phyloP scores from a whole-genome alignment of 352 stramenopile genomes.

The Phytopythium chamaehyphon region DNA sequence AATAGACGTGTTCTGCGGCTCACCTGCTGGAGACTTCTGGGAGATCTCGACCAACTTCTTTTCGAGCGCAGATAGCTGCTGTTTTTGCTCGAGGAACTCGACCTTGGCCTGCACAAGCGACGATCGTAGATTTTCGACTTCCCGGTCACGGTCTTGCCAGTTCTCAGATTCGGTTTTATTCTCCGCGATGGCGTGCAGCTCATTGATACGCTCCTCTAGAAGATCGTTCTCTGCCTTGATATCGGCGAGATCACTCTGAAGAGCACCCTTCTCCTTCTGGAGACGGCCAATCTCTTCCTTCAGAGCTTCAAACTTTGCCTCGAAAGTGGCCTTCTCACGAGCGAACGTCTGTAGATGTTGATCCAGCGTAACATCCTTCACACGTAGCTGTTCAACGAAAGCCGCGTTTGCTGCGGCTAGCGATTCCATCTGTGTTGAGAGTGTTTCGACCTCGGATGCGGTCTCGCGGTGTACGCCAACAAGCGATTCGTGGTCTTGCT shows the following conservation, averaged over 20 bases:
- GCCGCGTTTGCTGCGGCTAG: constrained; percentile 9
- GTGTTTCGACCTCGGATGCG: constrained; percentile 22
- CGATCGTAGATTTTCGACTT: constrained; percentile 49
- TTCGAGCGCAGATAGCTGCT: constrained; percentile 46
- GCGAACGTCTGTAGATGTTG: constrained; percentile 22
- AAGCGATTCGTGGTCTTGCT: constrained; percentile 54
- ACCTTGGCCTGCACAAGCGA: constrained; percentile 60
- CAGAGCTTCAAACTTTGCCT: constrained; percentile 18
- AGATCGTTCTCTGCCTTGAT: constrained; percentile 56
- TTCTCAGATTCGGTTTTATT: constrained; percentile 35
- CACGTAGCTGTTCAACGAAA: constrained; percentile 5
- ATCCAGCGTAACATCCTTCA: constrained; percentile 25
- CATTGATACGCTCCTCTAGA: constrained; percentile 50
- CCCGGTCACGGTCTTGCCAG: constrained; percentile 40
- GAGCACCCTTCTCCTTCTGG: constrained; percentile 22
- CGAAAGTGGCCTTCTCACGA: constrained; percentile 37
- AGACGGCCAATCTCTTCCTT: constrained; percentile 12
- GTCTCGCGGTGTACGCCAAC: constrained; percentile 30
- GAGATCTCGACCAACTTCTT: constrained; percentile 55
- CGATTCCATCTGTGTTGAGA: constrained; percentile 22
- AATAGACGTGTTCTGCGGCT: constrained; percentile 20
- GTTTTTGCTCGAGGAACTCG: constrained; percentile 48
- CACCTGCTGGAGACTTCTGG: constrained; percentile 17
- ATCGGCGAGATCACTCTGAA: constrained; percentile 35
- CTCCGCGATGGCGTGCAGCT: constrained; percentile 27